A percentile compares a stretch with the other conserved stretches of the same genome.
Evolutionary conservation across 2,329 filamentous ascomycete genomes (phyloP).

Genomic region (Epichloe brachyelytri): DNA sequence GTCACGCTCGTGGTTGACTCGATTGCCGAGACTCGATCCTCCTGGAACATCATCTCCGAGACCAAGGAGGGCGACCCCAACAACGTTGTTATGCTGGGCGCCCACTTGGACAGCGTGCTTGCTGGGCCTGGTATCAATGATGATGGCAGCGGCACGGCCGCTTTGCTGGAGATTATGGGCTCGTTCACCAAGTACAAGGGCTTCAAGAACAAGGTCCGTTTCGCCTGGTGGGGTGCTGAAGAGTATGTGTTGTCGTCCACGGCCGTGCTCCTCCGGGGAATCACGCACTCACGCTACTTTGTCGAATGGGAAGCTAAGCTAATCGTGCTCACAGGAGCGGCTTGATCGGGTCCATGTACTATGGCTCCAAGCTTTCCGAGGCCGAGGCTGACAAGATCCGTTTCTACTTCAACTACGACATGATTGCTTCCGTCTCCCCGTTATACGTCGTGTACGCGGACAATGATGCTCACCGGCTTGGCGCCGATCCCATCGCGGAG

Average conservation of each 20-base stretch:
- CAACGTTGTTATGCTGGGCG: conserved; percentile 27
- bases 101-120: conserved; percentile 26
- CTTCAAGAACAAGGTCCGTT: conserved; percentile 26
- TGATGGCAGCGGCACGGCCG: conserved; percentile 23
- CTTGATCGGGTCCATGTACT: conserved; percentile 30
- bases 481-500: conserved; percentile 18
- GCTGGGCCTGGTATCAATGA: conserved; percentile 27
- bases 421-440: conserved; percentile 42
- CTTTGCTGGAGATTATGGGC: conserved; percentile 22
- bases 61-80: conserved; percentile 26
- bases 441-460: conserved; percentile 27
- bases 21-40: conserved; percentile 18
- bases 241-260: conserved; percentile 17
- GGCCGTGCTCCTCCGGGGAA: too few species aligned
- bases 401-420: conserved; percentile 60
- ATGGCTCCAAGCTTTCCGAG: conserved; percentile 22
- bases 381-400: conserved; percentile 40
- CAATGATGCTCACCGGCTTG: conserved; percentile 24
- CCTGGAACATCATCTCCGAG: conserved; percentile 28
- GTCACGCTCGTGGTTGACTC: conserved; percentile 22
- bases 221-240: conserved; percentile 27
- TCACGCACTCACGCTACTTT: too few species aligned
- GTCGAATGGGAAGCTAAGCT: too few species aligned
- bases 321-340: conserved; percentile 17
- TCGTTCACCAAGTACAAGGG: conserved; percentile 22